These are phyloP conservation scores for Microbotryum silenes-acaulis DNA, from an alignment of 1,284 basidiomycete species.

Conservation along the genomic window DNA sequence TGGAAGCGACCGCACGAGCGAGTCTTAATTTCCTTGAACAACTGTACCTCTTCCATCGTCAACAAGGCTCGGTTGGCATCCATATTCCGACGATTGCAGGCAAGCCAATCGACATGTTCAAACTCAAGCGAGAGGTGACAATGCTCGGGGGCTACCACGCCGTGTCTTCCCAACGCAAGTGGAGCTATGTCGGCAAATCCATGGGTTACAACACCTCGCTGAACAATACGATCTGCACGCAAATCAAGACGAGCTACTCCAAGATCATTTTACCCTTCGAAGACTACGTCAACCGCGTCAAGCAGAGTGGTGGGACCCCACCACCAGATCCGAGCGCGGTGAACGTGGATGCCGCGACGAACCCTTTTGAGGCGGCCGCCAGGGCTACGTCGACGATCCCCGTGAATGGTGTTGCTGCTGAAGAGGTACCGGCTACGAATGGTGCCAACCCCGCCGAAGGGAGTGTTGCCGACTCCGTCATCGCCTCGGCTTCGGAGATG, in stretches of 20 bases:
- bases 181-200: constrained; percentile 31
- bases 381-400: no score
- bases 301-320: constrained; percentile 11
- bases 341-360: constrained; percentile 10
- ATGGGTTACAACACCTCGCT: constrained; percentile 33
- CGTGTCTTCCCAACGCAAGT: constrained; percentile 45
- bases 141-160: constrained; percentile 76
- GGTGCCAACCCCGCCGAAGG: no score
- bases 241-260: constrained; percentile 81
- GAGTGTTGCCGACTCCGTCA: no score
- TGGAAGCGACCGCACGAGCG: constrained; percentile 92
- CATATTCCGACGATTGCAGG: constrained; percentile 87
- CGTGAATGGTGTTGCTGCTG: no score
- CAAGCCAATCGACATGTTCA: constrained; percentile 85
- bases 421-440: no score
- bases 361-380: no score
- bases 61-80: constrained; percentile 63
- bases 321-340: constrained; percentile 22
- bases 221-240: constrained; percentile 65
- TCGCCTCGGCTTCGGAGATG: no score
- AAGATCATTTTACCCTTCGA: constrained; percentile 92
- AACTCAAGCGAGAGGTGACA: constrained; percentile 67
- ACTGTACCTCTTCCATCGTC: constrained; percentile 56
- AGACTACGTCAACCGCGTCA: constrained; percentile 58
- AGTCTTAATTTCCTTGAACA: constrained; percentile 97